Base-by-base conservation (phyloP, 164 flowering plant species). In the Paratinospora sagittata region DNA sequence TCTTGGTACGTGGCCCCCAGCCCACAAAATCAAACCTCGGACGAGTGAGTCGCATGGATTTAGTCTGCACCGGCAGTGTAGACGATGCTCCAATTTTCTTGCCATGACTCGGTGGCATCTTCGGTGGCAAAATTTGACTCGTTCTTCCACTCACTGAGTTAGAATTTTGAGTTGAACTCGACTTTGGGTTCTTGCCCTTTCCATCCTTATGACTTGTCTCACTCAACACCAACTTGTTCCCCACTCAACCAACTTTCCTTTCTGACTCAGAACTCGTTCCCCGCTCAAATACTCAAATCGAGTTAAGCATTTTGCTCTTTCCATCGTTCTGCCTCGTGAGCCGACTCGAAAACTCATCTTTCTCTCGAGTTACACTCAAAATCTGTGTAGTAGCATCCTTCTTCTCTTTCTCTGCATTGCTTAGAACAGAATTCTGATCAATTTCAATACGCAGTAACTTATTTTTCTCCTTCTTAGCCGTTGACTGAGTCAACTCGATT, bases 401-500 rank as follows among this genome's bases (percentile, higher is more conserved):
- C n/a, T n/a, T n/a, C n/a, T n/a, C n/a, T n/a, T n/a, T n/a, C n/a
- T n/a, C n/a, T n/a, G n/a, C n/a, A n/a, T n/a, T n/a, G n/a, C n/a
- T n/a, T n/a, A n/a, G n/a, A n/a, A n/a, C n/a, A n/a, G n/a, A n/a
- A n/a, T n/a, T n/a, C n/a, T n/a, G n/a, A n/a, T n/a, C n/a, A n/a
- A n/a, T n/a, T n/a, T n/a, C n/a, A n/a, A n/a, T n/a, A n/a, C n/a
- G n/a, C n/a, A n/a, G n/a, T n/a, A n/a, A n/a, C n/a, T n/a, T n/a
- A n/a, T n/a, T n/a, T n/a, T n/a, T n/a, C n/a, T n/a, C n/a, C n/a
- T n/a, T n/a, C n/a, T n/a, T n/a, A n/a, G n/a, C n/a, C n/a, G n/a
- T n/a, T n/a, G n/a, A n/a, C 64, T 49, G 68, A 69, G 68, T 63
- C 63, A 24, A 26, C 61, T 36, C 65, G n/a, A 39, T 14, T 24